These are phyloP conservation scores for Coemansia sp. DNA, from an alignment of 192 early-diverging fungal species.

Conservation along the genomic window DNA sequence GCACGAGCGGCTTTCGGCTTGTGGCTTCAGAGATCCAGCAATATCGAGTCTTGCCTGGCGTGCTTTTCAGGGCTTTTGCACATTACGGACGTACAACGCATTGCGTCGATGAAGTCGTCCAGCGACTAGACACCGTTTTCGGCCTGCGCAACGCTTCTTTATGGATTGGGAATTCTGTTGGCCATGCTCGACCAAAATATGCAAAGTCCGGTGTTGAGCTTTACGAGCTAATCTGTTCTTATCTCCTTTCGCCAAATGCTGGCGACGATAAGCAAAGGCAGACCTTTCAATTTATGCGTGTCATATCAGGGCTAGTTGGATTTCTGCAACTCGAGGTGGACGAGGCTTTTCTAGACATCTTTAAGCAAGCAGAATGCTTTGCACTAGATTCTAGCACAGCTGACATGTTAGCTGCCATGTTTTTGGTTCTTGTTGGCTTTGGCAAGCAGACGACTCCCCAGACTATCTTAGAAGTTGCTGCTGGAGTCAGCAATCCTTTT, in stretches of 20 bases:
- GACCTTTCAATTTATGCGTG: constrained; percentile 17
- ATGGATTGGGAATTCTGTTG: constrained; percentile 34
- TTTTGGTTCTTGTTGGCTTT: constrained; percentile 37
- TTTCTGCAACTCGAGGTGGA: constrained; percentile 32
- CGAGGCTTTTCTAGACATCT: constrained; percentile 19
- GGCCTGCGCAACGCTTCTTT: constrained; percentile 15
- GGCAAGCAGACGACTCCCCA: constrained; percentile 12
- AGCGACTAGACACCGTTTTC: constrained; percentile 22
- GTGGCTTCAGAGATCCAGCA: constrained; percentile 22
- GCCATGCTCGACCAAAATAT: constrained; percentile 22
- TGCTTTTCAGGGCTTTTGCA: constrained; percentile 30
- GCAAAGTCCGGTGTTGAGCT: constrained; percentile 26
- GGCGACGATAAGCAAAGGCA: constrained; percentile 10
- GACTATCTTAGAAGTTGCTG: constrained; percentile 14
- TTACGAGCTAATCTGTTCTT: constrained; percentile 12
- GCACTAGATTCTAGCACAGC: not conserved
- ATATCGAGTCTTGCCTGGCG: constrained; percentile 31
- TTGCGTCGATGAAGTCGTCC: constrained; percentile 9
- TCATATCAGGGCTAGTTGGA: constrained; percentile 29
- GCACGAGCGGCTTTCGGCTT: constrained; percentile 2
- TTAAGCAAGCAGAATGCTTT: constrained; percentile 13
- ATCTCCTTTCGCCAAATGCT: constrained; percentile 4
- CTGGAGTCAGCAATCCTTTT: not conserved
- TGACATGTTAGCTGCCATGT: constrained; percentile 23
- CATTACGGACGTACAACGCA: not conserved